These are phyloP conservation scores for Monosporozyma unispora DNA, from an alignment of 805 yeast species.

Conservation along the genomic window DNA sequence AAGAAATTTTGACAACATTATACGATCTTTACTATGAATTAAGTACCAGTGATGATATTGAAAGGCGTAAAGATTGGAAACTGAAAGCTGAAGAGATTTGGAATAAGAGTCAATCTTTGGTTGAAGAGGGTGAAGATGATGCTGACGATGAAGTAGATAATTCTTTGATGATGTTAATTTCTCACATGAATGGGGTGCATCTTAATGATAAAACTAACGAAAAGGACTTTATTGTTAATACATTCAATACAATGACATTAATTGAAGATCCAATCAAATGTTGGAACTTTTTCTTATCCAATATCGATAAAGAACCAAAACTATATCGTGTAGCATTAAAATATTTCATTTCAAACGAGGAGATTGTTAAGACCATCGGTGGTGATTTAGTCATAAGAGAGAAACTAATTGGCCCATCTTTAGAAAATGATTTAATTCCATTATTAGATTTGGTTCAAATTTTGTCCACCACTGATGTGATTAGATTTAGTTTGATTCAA, in stretches of 20 bases:
- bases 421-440: constrained; percentile 46
- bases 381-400: constrained; percentile 37
- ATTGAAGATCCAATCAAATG: constrained; percentile 50
- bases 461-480: constrained; percentile 50
- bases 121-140: constrained; percentile 34
- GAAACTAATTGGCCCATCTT: constrained; percentile 44
- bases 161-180: constrained; percentile 30
- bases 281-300: constrained; percentile 48
- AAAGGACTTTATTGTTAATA: constrained; percentile 18
- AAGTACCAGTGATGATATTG: constrained; percentile 34
- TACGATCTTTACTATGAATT: constrained; percentile 72
- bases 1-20: constrained; percentile 65
- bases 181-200: constrained; percentile 33
- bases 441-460: constrained; percentile 72
- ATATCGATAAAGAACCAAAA: constrained; percentile 47
- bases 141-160: constrained; percentile 18
- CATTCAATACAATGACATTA: constrained; percentile 48
- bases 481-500: constrained; percentile 65
- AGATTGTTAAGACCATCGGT: constrained; percentile 44
- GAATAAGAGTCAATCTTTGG: constrained; percentile 36
- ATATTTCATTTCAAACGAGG: constrained; percentile 49
- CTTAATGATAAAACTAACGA: constrained; percentile 26
- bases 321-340: constrained; percentile 57
- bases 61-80: constrained; percentile 47
- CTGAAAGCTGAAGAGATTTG: constrained; percentile 51